phyloP scores from a whole-genome alignment of 768 basidiomycete species.

The Termitomyces sp. region DNA sequence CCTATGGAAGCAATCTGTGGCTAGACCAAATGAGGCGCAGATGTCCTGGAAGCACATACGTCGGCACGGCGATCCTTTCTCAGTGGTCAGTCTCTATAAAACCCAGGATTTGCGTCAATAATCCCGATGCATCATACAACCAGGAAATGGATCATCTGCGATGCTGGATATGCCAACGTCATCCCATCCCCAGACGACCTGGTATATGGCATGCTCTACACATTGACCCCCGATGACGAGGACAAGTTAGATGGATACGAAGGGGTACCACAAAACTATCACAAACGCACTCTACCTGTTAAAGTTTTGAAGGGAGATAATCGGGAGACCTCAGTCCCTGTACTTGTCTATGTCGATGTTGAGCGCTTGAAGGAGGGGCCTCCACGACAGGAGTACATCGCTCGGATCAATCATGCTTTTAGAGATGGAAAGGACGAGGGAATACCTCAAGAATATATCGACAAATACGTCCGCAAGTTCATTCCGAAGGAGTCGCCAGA shows the following conservation, averaged over 20 bases:
- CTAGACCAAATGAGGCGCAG: conserved; percentile 41
- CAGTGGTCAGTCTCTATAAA: conserved; percentile 31
- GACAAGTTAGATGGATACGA: conserved; percentile 37
- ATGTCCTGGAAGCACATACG: conserved; percentile 36
- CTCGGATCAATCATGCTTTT: conserved; percentile 40
- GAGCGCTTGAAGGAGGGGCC: conserved; percentile 23
- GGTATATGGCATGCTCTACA: conserved; percentile 23
- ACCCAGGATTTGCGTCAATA: not conserved
- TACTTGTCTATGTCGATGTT: conserved; percentile 38
- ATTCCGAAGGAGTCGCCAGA: conserved; percentile 23
- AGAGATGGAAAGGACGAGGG: conserved; percentile 33
- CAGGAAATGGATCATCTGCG: conserved; percentile 47
- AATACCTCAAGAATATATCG: conserved; percentile 35
- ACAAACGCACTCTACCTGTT: conserved; percentile 28
- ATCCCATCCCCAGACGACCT: conserved; percentile 33
- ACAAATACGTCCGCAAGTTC: conserved; percentile 36
- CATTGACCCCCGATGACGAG: conserved; percentile 36
- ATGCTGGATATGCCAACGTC: conserved; percentile 39
- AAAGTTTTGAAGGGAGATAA: conserved; percentile 13
- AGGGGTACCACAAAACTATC: conserved; percentile 30
- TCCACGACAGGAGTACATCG: conserved; percentile 37
- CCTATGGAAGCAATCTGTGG: conserved; percentile 48
- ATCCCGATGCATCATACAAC: not conserved
- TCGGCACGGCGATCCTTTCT: conserved; percentile 33
- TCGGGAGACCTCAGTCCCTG: conserved; percentile 13